Evolutionary conservation across 2,329 filamentous ascomycete species (phyloP).

Genomic region (Aspergillus niger): DNA sequence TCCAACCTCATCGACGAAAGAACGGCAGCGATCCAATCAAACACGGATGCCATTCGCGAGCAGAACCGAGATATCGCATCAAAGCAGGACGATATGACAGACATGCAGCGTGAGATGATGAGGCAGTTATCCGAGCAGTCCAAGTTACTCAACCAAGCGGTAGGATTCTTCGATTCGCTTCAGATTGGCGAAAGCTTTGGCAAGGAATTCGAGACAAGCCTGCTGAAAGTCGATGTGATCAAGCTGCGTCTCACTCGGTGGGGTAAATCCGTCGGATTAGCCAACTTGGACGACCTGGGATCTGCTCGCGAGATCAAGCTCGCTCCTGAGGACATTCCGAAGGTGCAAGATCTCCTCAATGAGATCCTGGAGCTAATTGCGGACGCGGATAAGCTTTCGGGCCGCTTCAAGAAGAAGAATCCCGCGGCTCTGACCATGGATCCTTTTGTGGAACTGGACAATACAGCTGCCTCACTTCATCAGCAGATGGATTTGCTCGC

Average conservation of each 20-base stretch:
- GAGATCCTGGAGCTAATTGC: neutral
- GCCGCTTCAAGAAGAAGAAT: neutral
- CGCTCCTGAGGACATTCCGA: neutral
- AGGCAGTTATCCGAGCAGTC: slow-evolving; percentile 6
- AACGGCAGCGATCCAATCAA: slow-evolving; percentile 2
- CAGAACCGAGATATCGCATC: slow-evolving; percentile 4
- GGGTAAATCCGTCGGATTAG: slow-evolving; percentile 6
- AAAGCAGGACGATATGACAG: slow-evolving; percentile 5
- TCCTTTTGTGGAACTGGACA: neutral
- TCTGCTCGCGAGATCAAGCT: neutral
- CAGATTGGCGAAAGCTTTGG: slow-evolving; percentile 7
- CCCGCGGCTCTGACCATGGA: neutral
- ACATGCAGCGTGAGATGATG: neutral
- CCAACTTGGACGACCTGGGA: slow-evolving; percentile 4
- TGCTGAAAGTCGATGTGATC: slow-evolving; percentile 9
- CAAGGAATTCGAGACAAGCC: neutral
- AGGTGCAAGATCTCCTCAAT: neutral
- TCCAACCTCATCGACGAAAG: neutral
- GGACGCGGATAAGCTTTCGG: slow-evolving; percentile 4
- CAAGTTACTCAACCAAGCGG: neutral
- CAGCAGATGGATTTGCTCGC: slow-evolving; percentile 7
- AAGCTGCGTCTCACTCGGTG: slow-evolving; percentile 8
- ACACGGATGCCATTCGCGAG: slow-evolving; percentile 3
- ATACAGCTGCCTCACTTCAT: slow-evolving; percentile 5
- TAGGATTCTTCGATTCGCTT: slow-evolving; percentile 1